phyloP scores from a whole-genome alignment of 2,329 filamentous ascomycete species.

The Aureobasidium melanogenum region DNA sequence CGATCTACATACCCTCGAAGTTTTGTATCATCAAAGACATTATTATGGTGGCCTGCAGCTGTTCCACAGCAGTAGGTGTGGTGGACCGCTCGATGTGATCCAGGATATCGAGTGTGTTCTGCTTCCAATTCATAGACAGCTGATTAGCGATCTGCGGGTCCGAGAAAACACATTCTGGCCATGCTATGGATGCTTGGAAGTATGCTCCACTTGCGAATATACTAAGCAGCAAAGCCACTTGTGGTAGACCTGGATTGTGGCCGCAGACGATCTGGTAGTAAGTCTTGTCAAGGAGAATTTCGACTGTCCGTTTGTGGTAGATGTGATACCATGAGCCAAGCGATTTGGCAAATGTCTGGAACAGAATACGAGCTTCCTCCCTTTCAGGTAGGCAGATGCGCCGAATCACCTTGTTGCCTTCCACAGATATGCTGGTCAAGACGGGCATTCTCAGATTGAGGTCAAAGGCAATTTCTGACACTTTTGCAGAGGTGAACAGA shows the following conservation, averaged over 20 bases:
- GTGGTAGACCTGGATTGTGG: neutral
- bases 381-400: constrained; percentile 16
- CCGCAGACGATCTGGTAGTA: constrained; percentile 13
- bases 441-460: neutral
- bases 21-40: constrained; percentile 23
- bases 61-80: constrained; percentile 16
- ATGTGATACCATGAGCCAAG: constrained; percentile 21
- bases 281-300: constrained; percentile 14
- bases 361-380: constrained; percentile 15
- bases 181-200: constrained; percentile 9
- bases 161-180: neutral
- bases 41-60: constrained; percentile 22
- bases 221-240: constrained; percentile 13
- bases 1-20: constrained; percentile 19
- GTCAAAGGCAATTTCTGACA: neutral
- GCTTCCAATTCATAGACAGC: constrained; percentile 13
- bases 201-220: constrained; percentile 14
- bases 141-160: neutral
- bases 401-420: neutral
- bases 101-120: constrained; percentile 13
- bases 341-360: constrained; percentile 17
- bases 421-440: neutral
- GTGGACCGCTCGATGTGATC: constrained; percentile 11
- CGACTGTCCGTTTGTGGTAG: constrained; percentile 17
- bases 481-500: neutral